phyloP scores from a whole-genome alignment of 139 green algal species.

The Edaphochlamys debaryana region DNA sequence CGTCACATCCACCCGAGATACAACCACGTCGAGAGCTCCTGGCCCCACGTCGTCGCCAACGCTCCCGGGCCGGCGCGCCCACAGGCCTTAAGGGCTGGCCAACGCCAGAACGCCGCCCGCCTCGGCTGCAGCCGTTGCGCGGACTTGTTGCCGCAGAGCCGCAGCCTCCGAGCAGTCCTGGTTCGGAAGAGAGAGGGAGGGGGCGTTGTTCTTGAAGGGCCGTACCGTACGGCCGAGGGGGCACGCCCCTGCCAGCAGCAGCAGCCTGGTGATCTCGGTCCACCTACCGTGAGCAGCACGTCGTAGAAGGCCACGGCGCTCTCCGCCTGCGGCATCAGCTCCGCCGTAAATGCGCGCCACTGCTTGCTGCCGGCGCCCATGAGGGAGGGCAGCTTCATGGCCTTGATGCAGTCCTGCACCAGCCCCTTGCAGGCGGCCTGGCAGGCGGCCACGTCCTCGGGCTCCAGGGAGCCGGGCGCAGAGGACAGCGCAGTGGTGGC shows the following conservation, averaged over 20 bases:
- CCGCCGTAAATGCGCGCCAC: conserved; percentile 11
- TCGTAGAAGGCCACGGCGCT: conserved; percentile 7
- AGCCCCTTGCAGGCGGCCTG: conserved; percentile 13
- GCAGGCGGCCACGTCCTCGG: conserved; percentile 22
- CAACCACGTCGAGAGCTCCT: too few relatives aligned
- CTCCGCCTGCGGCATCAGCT: conserved; percentile 24
- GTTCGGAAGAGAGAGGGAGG: too few relatives aligned
- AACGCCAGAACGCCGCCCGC: too few relatives aligned
- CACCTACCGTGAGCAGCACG: conserved; percentile 10
- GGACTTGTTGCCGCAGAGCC: neutral
- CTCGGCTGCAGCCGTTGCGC: neutral
- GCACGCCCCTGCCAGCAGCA: neutral
- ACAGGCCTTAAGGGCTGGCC: too few relatives aligned
- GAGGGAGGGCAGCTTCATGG: conserved; percentile 20
- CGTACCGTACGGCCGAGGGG: neutral
- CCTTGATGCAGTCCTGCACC: conserved; percentile 37
- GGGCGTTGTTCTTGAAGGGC: neutral
- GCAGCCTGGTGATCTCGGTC: neutral
- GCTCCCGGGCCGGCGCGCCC: too few relatives aligned
- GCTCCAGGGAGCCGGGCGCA: neutral
- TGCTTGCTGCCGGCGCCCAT: conserved; percentile 14
- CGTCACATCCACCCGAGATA: too few relatives aligned
- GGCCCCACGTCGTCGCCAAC: too few relatives aligned
- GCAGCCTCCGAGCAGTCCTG: conserved; percentile 28
- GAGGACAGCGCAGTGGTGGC: neutral